Percentiles rank a stretch among this genome's conserved stretches.
Evolutionary conservation across 129 eudicot genomes (phyloP).

Genomic region (Rutidosis leptorrhynchoides): DNA sequence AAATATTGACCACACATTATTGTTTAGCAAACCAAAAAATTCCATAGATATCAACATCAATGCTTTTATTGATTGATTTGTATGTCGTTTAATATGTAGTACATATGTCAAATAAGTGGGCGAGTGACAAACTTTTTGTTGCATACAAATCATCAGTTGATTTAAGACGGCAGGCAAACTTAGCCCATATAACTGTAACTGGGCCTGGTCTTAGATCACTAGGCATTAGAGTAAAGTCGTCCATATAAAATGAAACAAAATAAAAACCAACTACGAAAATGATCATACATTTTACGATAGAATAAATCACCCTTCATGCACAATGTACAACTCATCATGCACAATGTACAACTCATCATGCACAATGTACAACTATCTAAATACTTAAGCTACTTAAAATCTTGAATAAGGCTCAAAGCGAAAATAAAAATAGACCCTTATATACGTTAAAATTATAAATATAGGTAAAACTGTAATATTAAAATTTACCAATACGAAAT

Average conservation of each 20-base stretch:
- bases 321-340: too few species aligned
- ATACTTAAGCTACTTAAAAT: conserved; percentile 4
- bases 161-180: background rate
- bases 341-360: background rate
- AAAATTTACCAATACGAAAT: too few species aligned
- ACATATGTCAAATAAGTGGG: too few species aligned
- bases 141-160: too few species aligned
- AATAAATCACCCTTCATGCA: conserved; percentile 16
- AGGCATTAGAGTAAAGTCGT: background rate
- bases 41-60: background rate
- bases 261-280: background rate
- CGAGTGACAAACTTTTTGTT: too few species aligned
- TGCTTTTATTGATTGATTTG: too few species aligned
- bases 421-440: too few species aligned
- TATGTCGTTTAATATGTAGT: too few species aligned
- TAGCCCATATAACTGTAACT: background rate
- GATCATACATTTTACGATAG: background rate
- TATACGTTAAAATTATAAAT: too few species aligned
- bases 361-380: conserved; percentile 29
- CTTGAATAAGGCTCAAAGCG: too few species aligned
- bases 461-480: too few species aligned
- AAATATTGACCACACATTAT: background rate
- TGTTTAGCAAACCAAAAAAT: background rate
- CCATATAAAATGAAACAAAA: too few species aligned
- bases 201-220: background rate